Conservation (phyloP, 169 alveolate species). For the Plasmodium blacklocki region DNA sequence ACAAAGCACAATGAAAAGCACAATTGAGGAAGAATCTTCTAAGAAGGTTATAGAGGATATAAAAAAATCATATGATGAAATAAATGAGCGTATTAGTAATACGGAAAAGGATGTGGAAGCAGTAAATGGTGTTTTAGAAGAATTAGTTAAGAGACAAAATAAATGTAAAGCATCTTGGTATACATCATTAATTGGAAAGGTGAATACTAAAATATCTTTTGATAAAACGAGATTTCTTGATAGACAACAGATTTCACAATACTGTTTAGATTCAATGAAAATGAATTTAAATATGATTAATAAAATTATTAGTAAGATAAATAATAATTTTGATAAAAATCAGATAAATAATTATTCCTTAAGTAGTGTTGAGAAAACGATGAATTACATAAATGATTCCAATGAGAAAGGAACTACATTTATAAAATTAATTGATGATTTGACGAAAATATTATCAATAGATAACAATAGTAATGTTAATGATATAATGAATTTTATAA, state of each 20-base stretch:
- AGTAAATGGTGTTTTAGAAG: neutral
- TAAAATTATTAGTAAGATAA: constrained; percentile 14
- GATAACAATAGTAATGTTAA: neutral
- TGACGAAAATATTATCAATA: constrained; percentile 4
- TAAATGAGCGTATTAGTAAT: constrained; percentile 1
- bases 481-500: constrained; percentile 14
- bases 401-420: constrained; percentile 6
- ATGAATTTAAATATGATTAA: constrained; percentile 2
- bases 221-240: constrained; percentile 3
- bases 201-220: constrained; percentile 10
- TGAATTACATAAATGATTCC: constrained; percentile 14
- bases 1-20: neutral
- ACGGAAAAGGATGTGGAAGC: neutral
- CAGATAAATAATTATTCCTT: constrained; percentile 6
- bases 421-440: constrained; percentile 4
- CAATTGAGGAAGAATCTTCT: constrained; percentile 1
- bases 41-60: neutral
- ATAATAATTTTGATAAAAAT: neutral
- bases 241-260: neutral
- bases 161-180: constrained; percentile 21
- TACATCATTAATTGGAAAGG: constrained; percentile 18
- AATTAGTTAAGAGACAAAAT: neutral
- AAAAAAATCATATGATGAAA: neutral
- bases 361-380: constrained; percentile 4
- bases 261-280: constrained; percentile 1